phyloP scores from a whole-genome alignment of 2,329 filamentous ascomycete genomes.

The Aurifilum marmelostoma region DNA sequence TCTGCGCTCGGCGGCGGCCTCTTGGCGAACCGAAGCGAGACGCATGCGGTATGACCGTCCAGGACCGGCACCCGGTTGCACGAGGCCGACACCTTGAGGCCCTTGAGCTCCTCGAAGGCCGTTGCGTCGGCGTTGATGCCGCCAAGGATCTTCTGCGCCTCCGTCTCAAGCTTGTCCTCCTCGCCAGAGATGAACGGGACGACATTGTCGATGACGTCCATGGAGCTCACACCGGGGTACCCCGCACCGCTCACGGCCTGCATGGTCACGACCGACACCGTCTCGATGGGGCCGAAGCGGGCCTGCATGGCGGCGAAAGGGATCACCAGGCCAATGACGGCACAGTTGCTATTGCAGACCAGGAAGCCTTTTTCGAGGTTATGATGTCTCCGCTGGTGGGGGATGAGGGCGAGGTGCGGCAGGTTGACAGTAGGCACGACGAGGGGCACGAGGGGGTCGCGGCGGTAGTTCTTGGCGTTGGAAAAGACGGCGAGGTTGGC shows the following conservation, averaged over 20 bases:
- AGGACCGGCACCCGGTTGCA: constrained; percentile 96
- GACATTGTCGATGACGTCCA: constrained; percentile 97
- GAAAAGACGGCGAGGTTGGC: constrained; percentile 92
- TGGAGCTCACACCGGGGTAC: constrained; percentile 85
- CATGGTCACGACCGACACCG: constrained; percentile 82
- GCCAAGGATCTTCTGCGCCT: constrained; percentile 94
- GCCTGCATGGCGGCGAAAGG: constrained; percentile 89
- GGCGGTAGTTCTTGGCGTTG: constrained; percentile 96
- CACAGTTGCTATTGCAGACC: constrained; percentile 98
- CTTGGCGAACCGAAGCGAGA: constrained; percentile 80
- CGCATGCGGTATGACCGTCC: constrained; percentile 94
- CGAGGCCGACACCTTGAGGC: constrained; percentile 78
- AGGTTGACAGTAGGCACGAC: constrained; percentile 96
- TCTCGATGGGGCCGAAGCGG: constrained; percentile 80
- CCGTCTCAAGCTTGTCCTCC: constrained; percentile 94
- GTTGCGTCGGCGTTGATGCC: constrained; percentile 70
- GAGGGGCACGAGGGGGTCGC: constrained; percentile 85
- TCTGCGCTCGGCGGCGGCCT: constrained; percentile 74
- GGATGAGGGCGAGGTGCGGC: constrained; percentile 81
- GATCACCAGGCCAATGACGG: constrained; percentile 93
- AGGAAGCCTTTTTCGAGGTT: constrained; percentile 83
- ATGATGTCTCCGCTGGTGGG: constrained; percentile 79
- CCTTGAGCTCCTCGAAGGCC: constrained; percentile 74
- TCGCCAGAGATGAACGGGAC: constrained; percentile 92
- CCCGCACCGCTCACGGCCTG: constrained; percentile 94